phyloP scores from a whole-genome alignment of 202 grass and related monocot species.

The Elaeis oleifera region DNA sequence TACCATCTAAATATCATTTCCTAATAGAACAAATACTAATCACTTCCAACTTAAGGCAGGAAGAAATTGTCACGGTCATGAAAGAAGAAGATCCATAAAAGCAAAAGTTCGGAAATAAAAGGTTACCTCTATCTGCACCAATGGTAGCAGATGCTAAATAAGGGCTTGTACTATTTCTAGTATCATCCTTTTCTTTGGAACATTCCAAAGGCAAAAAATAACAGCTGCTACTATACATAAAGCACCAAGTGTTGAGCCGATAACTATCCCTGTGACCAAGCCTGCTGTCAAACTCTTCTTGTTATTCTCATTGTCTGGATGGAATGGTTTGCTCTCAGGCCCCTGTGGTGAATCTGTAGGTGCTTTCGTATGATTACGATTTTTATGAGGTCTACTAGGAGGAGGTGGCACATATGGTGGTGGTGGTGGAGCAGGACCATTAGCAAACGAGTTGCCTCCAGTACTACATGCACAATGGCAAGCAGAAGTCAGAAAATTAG shows the following conservation, averaged over 20 bases:
- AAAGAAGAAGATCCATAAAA: conserved; percentile 13
- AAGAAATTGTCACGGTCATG: no score
- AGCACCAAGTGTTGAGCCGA: conserved; percentile 51
- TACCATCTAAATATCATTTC: no score
- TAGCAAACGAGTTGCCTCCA: conserved; percentile 75
- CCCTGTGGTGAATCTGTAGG: conserved; percentile 36
- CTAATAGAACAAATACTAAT: no score
- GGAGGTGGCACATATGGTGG: conserved; percentile 73
- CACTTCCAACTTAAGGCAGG: no score
- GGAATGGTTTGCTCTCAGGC: conserved; percentile 21
- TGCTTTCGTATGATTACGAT: conserved; percentile 24
- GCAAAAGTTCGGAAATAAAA: conserved; percentile 19
- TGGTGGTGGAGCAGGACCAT: conserved; percentile 65
- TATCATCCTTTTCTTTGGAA: conserved; percentile 54
- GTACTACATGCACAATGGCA: conserved; percentile 53
- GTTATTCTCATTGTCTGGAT: conserved; percentile 31
- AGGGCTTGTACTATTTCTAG: conserved; percentile 53
- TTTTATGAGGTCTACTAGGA: conserved; percentile 42
- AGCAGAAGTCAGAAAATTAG: conserved; percentile 20
- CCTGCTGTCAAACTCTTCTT: conserved; percentile 56
- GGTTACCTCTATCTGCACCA: conserved; percentile 58
- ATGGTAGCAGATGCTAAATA: conserved; percentile 44
- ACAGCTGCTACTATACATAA: conserved; percentile 43
- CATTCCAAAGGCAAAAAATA: conserved; percentile 41
- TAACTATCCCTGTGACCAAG: conserved; percentile 49